Evolutionary conservation across 192 early-diverging fungal species (phyloP), one percentile per base, ranked within the genome.

Genomic region (Dimargaris cristalligena): DNA sequence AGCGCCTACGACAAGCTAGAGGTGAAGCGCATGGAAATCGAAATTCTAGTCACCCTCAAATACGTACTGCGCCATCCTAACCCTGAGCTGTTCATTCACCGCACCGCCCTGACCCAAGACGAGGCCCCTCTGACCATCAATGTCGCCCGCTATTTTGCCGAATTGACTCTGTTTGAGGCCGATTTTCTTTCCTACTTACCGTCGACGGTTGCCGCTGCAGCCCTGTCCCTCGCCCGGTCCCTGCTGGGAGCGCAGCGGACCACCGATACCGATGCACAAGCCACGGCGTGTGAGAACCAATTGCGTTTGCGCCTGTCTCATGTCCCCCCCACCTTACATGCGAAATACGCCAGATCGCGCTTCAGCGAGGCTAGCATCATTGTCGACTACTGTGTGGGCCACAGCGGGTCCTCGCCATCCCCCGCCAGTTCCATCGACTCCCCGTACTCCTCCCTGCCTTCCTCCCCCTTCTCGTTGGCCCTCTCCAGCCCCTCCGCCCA

Each of bases 141-240:
- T n/a, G 63, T 71, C 0, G 70, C 70, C 32, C 65, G 67, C 26
- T 71, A 67, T 59, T 60, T 71, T 57, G 63, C 65, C 63, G 70
- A 71, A 45, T 33, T 67, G 16, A 65, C 70, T 22, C 65, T 71
- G 60, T 71, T 65, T 58, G 63, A 67, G 32, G 45, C 60, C 38
- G 64, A 63, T 31, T 71, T 71, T 55, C 59, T 71, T 18, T 62
- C 66, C n/a, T 71, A 65, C 49, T 63, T 63, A 2, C 67, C 70
- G 1, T 71, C 70, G 2, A 71, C 70, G 50, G 47, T 71, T 51
- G 70, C 70, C 22, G 57, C 63, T 20, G 63, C 63, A 26, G 66
- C 66, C 34, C 38, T 71, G 48, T 67, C 65, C 26, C 28, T 71
- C 34, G 65, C 70, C 1, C 65, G 66, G 49, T 62, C 67, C 63